Base-by-base conservation (phyloP, 2,329 filamentous ascomycete species). In the Pezicula rhizophila region DNA sequence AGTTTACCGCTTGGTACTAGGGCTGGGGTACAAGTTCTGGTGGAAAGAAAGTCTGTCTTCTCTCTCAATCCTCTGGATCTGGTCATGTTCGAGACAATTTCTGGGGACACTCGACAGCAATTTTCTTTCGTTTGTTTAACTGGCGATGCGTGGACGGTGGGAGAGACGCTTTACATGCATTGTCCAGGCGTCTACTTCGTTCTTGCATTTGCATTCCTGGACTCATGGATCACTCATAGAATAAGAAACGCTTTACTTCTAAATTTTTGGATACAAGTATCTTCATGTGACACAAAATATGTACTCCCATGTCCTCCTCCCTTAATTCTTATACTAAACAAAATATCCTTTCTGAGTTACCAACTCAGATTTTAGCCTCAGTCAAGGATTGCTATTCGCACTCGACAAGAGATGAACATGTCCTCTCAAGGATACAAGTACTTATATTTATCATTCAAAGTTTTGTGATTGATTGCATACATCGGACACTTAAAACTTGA, bases 41-140 rank as follows among this genome's bases (percentile, higher is more conserved):
- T 45, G 48, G 39, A 53, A 59, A 57, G 54, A 60, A 71, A 75
- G 70, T 70, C 78, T 83, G 79, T 83, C 79, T 83, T 83, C 79
- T 82, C 79, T 80, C 76, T 79, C 73, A 76, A 74, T 72, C 66
- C 65, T 60, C 57, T 50, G 52, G 47, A 55, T 50, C 41, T 46
- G 47, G 57, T 54, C 54, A 58, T 45, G 52, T 50, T 55, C 59
- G 51, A 57, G 50, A 57, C 50, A 41, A 42, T 41, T 42, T 53
- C 52, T 50, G 52, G 57, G 57, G 62, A 64, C 57, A 61, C 64
- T 62, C 64, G 63, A 65, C 64, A 66, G 63, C 57, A 43, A 59
- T 57, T 60, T 59, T 60, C 54, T 56, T 59, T 53, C 55, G 42
- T 53, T 52, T 50, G 33, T 55, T 47, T 57, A 51, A 58, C 56